phyloP scores from a whole-genome alignment of 352 stramenopile genomes.

The Globisporangium spinosum region DNA sequence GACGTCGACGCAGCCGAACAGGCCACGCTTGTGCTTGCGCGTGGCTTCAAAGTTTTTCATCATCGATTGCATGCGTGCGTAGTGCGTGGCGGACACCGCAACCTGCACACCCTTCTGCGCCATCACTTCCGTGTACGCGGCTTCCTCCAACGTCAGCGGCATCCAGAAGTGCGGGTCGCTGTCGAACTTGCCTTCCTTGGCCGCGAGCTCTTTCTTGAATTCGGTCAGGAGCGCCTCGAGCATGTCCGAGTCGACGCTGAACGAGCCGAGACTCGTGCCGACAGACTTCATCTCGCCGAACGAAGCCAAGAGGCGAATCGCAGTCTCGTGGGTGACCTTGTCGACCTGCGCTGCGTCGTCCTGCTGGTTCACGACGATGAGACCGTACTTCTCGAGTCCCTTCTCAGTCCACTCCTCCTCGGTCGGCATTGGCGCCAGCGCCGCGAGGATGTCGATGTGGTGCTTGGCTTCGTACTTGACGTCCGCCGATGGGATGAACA shows the following conservation, averaged over 20 bases:
- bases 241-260: conserved; percentile 93
- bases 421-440: conserved; percentile 90
- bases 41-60: conserved; percentile 79
- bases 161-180: conserved; percentile 99
- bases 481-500: conserved; percentile 94
- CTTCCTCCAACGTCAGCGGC: conserved; percentile 92
- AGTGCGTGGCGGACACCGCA: conserved; percentile 74
- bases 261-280: conserved; percentile 94
- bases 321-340: conserved; percentile 97
- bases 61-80: conserved; percentile 92
- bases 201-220: conserved; percentile 87
- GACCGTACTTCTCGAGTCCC: conserved; percentile 97
- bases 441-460: conserved; percentile 97
- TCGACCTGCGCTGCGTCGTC: conserved; percentile 93
- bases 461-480: conserved; percentile 93
- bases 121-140: conserved; percentile 94
- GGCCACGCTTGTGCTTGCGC: conserved; percentile 59
- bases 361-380: conserved; percentile 95
- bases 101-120: conserved; percentile 89
- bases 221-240: conserved; percentile 90
- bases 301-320: conserved; percentile 89
- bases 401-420: conserved; percentile 93
- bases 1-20: conserved; percentile 97
- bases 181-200: conserved; percentile 94
- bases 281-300: conserved; percentile 94